phyloP scores from a whole-genome alignment of 495 filamentous ascomycete genomes.

The Penicillium chermesinum region DNA sequence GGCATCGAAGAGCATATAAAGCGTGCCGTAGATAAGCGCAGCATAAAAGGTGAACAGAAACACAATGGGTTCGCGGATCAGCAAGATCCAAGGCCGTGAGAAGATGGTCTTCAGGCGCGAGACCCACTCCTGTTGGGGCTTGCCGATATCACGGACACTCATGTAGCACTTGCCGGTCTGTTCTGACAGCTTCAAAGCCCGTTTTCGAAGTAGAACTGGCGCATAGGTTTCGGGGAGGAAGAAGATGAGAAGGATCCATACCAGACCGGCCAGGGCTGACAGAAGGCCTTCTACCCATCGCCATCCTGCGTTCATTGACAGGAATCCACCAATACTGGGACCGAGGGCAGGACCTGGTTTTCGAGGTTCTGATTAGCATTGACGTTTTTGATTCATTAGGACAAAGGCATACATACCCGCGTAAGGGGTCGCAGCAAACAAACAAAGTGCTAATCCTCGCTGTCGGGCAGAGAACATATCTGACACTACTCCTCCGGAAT shows the following conservation, averaged over 20 bases:
- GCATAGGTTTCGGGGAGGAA: conserved; percentile 66
- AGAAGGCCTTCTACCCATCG: conserved; percentile 51
- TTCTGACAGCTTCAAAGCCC: conserved; percentile 33
- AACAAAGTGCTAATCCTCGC: conserved; percentile 47
- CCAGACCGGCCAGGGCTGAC: conserved; percentile 23
- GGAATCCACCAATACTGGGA: conserved; percentile 46
- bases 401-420: background rate
- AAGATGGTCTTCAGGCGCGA: conserved; percentile 17
- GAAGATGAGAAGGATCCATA: conserved; percentile 45
- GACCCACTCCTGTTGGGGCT: conserved; percentile 2
- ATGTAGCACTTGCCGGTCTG: conserved; percentile 41
- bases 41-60: conserved; percentile 53
- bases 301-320: conserved; percentile 48
- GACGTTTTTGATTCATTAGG: too few relatives aligned
- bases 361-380: background rate
- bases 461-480: conserved; percentile 53
- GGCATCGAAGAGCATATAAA: conserved; percentile 62
- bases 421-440: background rate
- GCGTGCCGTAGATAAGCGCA: conserved; percentile 57
- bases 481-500: conserved; percentile 55
- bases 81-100: conserved; percentile 22
- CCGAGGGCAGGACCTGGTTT: conserved; percentile 35
- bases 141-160: conserved; percentile 20
- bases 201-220: conserved; percentile 21
- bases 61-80: conserved; percentile 15